phyloP scores from a whole-genome alignment of 163 green algal species.

The Trebouxia gelatinosa region DNA sequence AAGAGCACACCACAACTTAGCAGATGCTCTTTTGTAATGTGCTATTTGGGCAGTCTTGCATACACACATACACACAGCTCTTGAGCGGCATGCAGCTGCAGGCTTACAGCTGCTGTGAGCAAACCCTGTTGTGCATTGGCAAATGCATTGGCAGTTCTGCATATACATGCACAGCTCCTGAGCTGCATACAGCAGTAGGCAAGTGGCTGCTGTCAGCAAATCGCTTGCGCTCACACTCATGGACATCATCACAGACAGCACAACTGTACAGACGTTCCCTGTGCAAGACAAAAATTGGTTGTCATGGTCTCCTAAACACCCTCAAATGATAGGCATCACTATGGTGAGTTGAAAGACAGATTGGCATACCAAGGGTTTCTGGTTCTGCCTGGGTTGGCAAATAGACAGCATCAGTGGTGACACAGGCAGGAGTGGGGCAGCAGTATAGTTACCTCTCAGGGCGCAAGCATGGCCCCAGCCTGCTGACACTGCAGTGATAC shows the following conservation, averaged over 20 bases:
- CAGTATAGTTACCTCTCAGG: conserved; percentile 24
- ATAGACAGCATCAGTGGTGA: neutral
- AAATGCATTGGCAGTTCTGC: no score
- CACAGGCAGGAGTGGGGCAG: no score
- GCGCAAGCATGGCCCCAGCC: conserved; percentile 49
- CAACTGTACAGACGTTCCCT: neutral
- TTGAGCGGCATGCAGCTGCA: no score
- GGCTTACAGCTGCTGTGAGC: neutral
- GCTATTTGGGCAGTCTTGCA: no score
- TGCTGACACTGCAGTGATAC: conserved; percentile 29
- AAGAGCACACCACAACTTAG: no score
- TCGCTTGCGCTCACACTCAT: no score
- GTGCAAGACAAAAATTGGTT: neutral
- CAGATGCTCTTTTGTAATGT: no score
- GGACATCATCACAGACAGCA: no score
- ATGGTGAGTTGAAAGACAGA: neutral
- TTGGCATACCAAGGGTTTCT: neutral
- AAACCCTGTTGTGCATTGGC: no score
- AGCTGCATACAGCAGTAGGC: neutral
- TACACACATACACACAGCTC: no score
- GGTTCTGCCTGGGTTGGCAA: neutral
- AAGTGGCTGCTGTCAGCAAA: no score
- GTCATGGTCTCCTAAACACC: neutral
- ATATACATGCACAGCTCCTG: no score
- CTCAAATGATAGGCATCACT: neutral